These are phyloP conservation scores for Lactarius sp. DNA, from an alignment of 768 basidiomycete genomes.

Conservation along the genomic window DNA sequence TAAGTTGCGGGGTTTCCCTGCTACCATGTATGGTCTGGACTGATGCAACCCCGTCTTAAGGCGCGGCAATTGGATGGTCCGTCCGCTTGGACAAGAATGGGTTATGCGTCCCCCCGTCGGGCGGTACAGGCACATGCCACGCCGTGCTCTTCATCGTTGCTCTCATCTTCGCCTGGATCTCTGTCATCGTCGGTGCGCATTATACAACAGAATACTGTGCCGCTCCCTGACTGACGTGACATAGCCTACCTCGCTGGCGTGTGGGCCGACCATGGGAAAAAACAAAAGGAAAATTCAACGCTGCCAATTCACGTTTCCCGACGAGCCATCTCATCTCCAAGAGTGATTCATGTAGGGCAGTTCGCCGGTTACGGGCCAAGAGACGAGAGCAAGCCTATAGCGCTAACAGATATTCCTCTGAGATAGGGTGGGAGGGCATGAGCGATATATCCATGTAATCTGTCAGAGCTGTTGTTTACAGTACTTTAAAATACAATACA, in stretches of 20 bases:
- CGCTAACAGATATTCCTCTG: conserved; percentile 1
- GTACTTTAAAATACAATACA: background rate
- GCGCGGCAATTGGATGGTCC: conserved; percentile 12
- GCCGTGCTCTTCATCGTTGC: background rate
- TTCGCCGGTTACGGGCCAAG: background rate
- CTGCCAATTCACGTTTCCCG: conserved; percentile 3
- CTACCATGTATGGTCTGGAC: background rate
- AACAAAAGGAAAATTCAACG: background rate
- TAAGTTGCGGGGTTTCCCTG: background rate
- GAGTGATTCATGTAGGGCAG: conserved; percentile 5
- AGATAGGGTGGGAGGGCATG: background rate
- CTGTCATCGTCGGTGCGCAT: conserved; percentile 4
- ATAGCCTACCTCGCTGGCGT: conserved; percentile 4
- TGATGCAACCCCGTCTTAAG: background rate
- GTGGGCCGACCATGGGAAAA: background rate
- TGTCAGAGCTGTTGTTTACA: background rate
- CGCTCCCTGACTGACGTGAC: background rate
- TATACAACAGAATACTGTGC: background rate
- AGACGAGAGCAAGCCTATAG: background rate
- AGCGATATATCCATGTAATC: background rate
- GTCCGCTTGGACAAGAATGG: conserved; percentile 2
- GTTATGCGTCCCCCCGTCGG: background rate
- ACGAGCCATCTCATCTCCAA: conserved; percentile 6
- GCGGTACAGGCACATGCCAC: background rate
- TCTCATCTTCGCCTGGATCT: conserved; percentile 10